Evolutionary conservation across 1,284 basidiomycete genomes (phyloP).

Genomic region (Ganoderma resinaceum): DNA sequence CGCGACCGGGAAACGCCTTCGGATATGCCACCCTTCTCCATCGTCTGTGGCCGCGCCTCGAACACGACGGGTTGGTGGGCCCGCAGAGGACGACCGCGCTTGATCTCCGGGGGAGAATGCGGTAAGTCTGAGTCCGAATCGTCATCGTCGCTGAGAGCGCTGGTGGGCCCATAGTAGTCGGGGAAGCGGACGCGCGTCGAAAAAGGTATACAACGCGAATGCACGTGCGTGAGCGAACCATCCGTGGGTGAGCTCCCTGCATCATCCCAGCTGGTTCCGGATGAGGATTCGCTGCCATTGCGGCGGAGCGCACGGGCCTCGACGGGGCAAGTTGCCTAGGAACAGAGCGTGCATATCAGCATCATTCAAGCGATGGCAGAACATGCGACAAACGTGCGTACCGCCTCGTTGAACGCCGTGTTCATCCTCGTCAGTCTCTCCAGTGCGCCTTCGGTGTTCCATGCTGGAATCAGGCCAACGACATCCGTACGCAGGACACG

Average conservation of each 20-base stretch:
- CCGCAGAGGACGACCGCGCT: slow-evolving; percentile 17
- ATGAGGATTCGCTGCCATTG: slow-evolving; percentile 27
- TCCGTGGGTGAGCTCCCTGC: slow-evolving; percentile 5
- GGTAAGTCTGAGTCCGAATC: slow-evolving; percentile 22
- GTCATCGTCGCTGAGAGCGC: slow-evolving; percentile 22
- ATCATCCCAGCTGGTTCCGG: slow-evolving; percentile 6
- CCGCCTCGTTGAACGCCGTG: slow-evolving; percentile 42
- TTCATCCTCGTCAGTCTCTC: slow-evolving; percentile 41
- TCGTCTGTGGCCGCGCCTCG: slow-evolving; percentile 21
- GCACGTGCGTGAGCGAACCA: slow-evolving; percentile 28
- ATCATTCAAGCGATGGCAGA: not conserved
- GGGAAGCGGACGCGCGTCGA: slow-evolving; percentile 31
- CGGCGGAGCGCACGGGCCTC: slow-evolving; percentile 28
- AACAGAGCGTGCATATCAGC: not conserved
- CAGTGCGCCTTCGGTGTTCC: slow-evolving; percentile 40
- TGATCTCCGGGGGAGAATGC: slow-evolving; percentile 10
- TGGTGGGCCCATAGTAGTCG: slow-evolving; percentile 23
- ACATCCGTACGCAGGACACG: slow-evolving; percentile 31
- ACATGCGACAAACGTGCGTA: slow-evolving; percentile 28
- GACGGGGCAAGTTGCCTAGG: slow-evolving; percentile 33
- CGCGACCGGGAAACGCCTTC: slow-evolving; percentile 8
- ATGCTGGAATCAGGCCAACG: slow-evolving; percentile 37
- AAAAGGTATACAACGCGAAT: slow-evolving; percentile 34
- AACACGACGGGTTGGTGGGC: slow-evolving; percentile 19
- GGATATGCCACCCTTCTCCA: slow-evolving; percentile 22